Conservation (phyloP, 306 rosid species). For the Cicer yamashitae region DNA sequence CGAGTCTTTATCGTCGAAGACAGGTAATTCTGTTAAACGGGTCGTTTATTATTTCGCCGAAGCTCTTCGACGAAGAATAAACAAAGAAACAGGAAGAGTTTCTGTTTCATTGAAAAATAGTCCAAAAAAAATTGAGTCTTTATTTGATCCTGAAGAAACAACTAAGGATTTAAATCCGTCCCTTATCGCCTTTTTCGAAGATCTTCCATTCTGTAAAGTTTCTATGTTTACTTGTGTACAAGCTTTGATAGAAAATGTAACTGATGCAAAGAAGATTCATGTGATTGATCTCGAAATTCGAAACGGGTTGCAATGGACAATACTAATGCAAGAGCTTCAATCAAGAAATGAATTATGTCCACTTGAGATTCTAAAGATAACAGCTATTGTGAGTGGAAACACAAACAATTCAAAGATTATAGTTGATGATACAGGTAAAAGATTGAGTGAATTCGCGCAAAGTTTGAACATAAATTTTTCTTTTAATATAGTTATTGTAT, state of each 20-base stretch:
- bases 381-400: slow-evolving; percentile 47
- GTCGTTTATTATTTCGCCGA: slow-evolving; percentile 58
- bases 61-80: slow-evolving; percentile 64
- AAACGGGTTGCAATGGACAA: slow-evolving; percentile 45
- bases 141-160: slow-evolving; percentile 47
- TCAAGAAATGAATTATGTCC: slow-evolving; percentile 40
- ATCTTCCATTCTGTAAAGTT: slow-evolving; percentile 48
- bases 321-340: slow-evolving; percentile 48
- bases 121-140: background rate
- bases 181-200: slow-evolving; percentile 35
- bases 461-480: slow-evolving; percentile 56
- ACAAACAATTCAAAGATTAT: background rate
- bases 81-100: slow-evolving; percentile 60
- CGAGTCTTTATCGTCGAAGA: slow-evolving; percentile 43
- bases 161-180: slow-evolving; percentile 42
- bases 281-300: slow-evolving; percentile 52
- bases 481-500: slow-evolving; percentile 54
- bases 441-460: slow-evolving; percentile 47
- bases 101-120: slow-evolving; percentile 23
- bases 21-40: slow-evolving; percentile 60
- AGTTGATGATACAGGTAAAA: slow-evolving; percentile 46
- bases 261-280: slow-evolving; percentile 49
- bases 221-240: slow-evolving; percentile 42
- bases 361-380: slow-evolving; percentile 48
- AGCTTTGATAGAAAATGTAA: slow-evolving; percentile 50